Base-by-base conservation (phyloP, 768 basidiomycete genomes). In the Paxillus involutus region DNA sequence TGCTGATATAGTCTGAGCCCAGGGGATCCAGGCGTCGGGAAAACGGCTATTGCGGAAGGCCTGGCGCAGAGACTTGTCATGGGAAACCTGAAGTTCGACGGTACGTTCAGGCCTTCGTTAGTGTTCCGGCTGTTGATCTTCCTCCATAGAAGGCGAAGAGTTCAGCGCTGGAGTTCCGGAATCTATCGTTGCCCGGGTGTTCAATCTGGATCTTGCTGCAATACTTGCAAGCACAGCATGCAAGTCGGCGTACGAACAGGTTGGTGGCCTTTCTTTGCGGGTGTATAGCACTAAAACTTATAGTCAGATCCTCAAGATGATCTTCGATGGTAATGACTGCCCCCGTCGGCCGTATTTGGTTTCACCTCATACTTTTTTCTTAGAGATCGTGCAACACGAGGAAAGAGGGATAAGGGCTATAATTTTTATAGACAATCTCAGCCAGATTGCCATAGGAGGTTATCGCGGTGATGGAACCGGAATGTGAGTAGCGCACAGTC, bases 341-440 rank as follows among this genome's bases (percentile, higher is more conserved):
- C 32, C 10, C 32, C 10, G 4, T 33, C 42, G 50, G 50, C 29
- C 11, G 50, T 33, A 35, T 4, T 11, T 30, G 33, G 16, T 47
- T 13, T 12, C 33, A 35, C 33, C 33, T 3, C 29, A n/a, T 11
- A 30, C 24, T 51, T 44, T 33, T 44, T 12, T 29, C 43, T 26
- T 14, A 51, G 53, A 54, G 40, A 49, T 54, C 14, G 53, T 36
- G 13, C n/a, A 54, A 8, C 53, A 54, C n/a, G 47, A 54, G 35
- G 45, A 32, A 30, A 39, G 47, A n/a, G 53, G 53, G 13, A 49
- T 43, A 13, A 54, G 26, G 29, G 53, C 53, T n/a, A 54, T 54
- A 32, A n/a, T 54, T 42, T 54, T 54, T 24, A 49, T 54, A 21
- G 53, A 54, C 14, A 54, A 54, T 54, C 32, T 54, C 32, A 49